Evolutionary conservation across 768 basidiomycete genomes (phyloP).

Genomic region (Calocybe indica): DNA sequence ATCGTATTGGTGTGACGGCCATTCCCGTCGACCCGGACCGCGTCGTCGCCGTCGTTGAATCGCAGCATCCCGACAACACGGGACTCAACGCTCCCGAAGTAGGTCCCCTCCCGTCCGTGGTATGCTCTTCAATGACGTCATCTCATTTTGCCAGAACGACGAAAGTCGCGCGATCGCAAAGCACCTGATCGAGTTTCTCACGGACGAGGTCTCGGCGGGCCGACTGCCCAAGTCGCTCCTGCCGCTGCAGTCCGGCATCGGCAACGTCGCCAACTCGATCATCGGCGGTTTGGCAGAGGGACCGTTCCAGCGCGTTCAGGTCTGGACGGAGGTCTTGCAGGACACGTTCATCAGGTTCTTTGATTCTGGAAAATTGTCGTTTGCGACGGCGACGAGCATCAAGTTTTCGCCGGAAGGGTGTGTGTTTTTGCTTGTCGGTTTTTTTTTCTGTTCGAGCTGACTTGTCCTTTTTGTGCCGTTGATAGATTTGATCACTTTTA

Average conservation of each 20-base stretch:
- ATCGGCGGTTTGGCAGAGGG: conserved; percentile 43
- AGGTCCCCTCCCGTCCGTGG: conserved; percentile 1
- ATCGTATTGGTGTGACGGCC: conserved; percentile 37
- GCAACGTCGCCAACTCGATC: conserved; percentile 44
- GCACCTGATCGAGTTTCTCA: conserved; percentile 40
- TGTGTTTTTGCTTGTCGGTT: background rate
- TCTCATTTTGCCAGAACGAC: conserved; percentile 21
- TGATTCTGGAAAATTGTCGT: conserved; percentile 26
- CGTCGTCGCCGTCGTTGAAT: conserved; percentile 39
- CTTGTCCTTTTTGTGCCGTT: no score
- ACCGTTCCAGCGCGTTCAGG: conserved; percentile 42
- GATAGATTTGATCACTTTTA: conserved; percentile 33
- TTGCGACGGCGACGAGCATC: background rate
- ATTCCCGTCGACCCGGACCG: conserved; percentile 45
- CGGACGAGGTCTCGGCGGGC: conserved; percentile 32
- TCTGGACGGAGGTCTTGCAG: conserved; percentile 45
- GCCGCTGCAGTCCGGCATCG: conserved; percentile 42
- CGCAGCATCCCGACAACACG: conserved; percentile 36
- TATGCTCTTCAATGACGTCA: background rate
- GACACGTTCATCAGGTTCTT: conserved; percentile 42
- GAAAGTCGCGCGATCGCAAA: conserved; percentile 35
- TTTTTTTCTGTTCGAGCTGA: no score
- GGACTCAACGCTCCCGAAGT: conserved; percentile 38
- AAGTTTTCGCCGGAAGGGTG: background rate
- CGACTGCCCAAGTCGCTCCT: conserved; percentile 35